These are phyloP conservation scores for Posidonia oceanica DNA, from an alignment of 116 monocot genomes.

Conservation along the genomic window DNA sequence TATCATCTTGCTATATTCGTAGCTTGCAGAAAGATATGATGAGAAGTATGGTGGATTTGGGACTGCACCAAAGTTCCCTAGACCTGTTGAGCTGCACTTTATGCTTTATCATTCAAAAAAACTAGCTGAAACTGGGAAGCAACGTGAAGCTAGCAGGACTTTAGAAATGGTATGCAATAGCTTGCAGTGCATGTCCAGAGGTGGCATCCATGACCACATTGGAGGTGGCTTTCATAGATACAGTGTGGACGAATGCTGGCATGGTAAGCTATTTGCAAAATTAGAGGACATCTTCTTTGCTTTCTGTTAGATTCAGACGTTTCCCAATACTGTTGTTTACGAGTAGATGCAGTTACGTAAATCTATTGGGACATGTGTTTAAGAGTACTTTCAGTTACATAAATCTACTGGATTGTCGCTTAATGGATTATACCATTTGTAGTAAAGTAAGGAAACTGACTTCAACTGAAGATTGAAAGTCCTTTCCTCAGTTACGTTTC, in stretches of 20 bases:
- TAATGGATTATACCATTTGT: too few species aligned
- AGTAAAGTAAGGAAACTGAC: too few species aligned
- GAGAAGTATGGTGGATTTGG: conserved; percentile 88
- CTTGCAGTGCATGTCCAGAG: conserved; percentile 87
- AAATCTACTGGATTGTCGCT: too few species aligned
- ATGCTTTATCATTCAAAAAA: conserved; percentile 75
- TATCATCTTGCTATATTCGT: conserved; percentile 7
- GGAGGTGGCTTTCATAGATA: conserved; percentile 97
- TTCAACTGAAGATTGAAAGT: too few species aligned
- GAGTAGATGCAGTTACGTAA: neutral
- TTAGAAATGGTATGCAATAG: conserved; percentile 56
- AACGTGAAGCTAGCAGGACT: conserved; percentile 36
- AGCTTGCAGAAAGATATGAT: conserved; percentile 69
- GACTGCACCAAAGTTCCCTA: conserved; percentile 89
- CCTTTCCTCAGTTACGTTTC: too few species aligned
- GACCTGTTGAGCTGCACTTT: conserved; percentile 71
- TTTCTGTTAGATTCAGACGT: too few species aligned
- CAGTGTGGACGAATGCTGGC: conserved; percentile 98
- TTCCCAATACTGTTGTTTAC: too few species aligned
- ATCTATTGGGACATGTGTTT: neutral
- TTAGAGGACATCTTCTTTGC: neutral
- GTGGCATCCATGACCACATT: conserved; percentile 90
- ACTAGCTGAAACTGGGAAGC: conserved; percentile 28
- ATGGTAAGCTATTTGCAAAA: conserved; percentile 53
- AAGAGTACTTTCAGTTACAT: too few species aligned